phyloP scores from a whole-genome alignment of 352 stramenopile genomes.

The Pythium phragmiticola region DNA sequence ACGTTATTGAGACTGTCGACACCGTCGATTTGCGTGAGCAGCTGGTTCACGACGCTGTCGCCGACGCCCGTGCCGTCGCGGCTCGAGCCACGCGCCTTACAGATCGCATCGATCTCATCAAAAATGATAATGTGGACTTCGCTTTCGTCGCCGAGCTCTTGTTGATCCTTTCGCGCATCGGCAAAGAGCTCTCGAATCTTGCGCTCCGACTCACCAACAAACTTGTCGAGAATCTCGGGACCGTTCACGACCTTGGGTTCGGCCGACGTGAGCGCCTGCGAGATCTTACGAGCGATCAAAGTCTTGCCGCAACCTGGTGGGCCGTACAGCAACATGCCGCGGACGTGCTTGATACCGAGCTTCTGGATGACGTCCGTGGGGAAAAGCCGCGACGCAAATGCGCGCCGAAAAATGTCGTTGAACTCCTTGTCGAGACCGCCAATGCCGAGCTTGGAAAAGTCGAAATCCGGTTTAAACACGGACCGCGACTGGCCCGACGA shows the following conservation, averaged over 20 bases:
- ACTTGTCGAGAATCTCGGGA: slow-evolving; percentile 99
- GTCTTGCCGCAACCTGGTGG: slow-evolving; percentile 95
- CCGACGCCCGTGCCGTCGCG: slow-evolving; percentile 95
- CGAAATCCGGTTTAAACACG: slow-evolving; percentile 96
- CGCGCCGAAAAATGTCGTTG: slow-evolving; percentile 99
- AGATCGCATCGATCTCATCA: slow-evolving; percentile 99
- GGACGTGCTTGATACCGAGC: slow-evolving; percentile 98
- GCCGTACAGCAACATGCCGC: slow-evolving; percentile 89
- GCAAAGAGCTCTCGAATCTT: slow-evolving; percentile 99
- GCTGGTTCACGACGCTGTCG: slow-evolving; percentile 99
- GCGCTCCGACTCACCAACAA: slow-evolving; percentile 97
- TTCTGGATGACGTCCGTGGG: slow-evolving; percentile 94
- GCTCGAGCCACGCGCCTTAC: slow-evolving; percentile 93
- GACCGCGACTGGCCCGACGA: slow-evolving; percentile 66
- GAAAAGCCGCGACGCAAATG: slow-evolving; percentile 98
- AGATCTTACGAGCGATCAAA: slow-evolving; percentile 98
- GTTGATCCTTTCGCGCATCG: slow-evolving; percentile 89
- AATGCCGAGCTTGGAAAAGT: slow-evolving; percentile 99
- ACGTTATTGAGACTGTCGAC: slow-evolving; percentile 99
- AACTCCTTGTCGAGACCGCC: slow-evolving; percentile 99
- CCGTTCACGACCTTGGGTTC: slow-evolving; percentile 98
- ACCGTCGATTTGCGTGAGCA: slow-evolving; percentile 99
- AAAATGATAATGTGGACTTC: slow-evolving; percentile 99
- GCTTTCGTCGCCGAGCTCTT: slow-evolving; percentile 94
- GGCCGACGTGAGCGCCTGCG: slow-evolving; percentile 94